phyloP scores from a whole-genome alignment of 2,329 filamentous ascomycete species.

The Fusarium foetens region DNA sequence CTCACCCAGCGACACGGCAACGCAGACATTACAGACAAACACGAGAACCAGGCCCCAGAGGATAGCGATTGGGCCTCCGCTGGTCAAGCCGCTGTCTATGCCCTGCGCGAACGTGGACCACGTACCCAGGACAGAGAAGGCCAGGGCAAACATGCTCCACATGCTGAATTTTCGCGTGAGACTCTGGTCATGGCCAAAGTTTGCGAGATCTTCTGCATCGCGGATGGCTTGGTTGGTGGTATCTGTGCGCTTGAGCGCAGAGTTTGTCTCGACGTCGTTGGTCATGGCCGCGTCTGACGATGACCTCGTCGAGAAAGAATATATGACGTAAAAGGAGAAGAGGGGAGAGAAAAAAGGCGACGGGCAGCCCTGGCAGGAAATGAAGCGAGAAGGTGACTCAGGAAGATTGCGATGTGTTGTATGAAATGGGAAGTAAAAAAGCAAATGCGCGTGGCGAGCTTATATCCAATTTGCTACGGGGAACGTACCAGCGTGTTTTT shows the following conservation, averaged over 20 bases:
- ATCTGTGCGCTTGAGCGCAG: conserved; percentile 38
- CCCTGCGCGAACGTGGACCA: conserved; percentile 67
- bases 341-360: conserved; percentile 21
- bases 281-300: conserved; percentile 41
- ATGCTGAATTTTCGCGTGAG: conserved; percentile 60
- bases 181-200: conserved; percentile 53
- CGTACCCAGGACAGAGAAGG: conserved; percentile 67
- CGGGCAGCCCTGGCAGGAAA: conserved; percentile 31
- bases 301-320: conserved; percentile 28
- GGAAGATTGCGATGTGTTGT: not conserved
- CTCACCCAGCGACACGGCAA: conserved; percentile 66
- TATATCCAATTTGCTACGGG: conserved; percentile 27
- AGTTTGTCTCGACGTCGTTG: conserved; percentile 40
- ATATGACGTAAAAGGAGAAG: conserved; percentile 14
- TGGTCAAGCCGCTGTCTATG: conserved; percentile 60
- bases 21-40: conserved; percentile 62
- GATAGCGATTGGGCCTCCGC: conserved; percentile 63
- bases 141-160: conserved; percentile 67
- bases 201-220: conserved; percentile 54
- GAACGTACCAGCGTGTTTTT: conserved; percentile 18
- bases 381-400: not conserved
- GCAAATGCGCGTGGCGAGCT: conserved; percentile 13
- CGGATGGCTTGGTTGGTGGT: conserved; percentile 44
- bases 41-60: conserved; percentile 67
- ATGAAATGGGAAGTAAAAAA: not conserved